A percentile compares a stretch with the other conserved stretches of the same genome.
Conservation (phyloP, 106 monocot genomes). For the Dioscorea zingiberensis region DNA sequence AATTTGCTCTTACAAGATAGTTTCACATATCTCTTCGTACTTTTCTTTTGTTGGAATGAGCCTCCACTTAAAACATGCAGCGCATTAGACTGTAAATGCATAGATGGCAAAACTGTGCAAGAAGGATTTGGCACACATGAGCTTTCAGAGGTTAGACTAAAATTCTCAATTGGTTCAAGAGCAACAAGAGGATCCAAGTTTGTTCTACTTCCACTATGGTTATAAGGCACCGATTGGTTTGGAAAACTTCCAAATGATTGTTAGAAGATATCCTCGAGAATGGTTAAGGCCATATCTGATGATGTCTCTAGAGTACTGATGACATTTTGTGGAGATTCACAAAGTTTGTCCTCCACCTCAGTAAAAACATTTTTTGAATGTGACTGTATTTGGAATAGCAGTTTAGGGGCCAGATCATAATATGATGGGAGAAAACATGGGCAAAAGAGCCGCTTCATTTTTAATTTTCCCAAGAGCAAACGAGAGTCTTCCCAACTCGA, state of each 20-base stretch:
- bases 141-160: slow-evolving; percentile 14
- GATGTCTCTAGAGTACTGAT: slow-evolving; percentile 6
- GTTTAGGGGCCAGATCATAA: not conserved
- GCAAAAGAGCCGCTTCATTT: too few species aligned
- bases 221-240: slow-evolving; percentile 50
- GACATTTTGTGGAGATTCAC: slow-evolving; percentile 6
- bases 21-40: slow-evolving; percentile 88
- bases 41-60: slow-evolving; percentile 87
- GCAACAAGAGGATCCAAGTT: slow-evolving; percentile 15
- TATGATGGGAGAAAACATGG: too few species aligned
- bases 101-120: slow-evolving; percentile 30
- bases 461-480: too few species aligned
- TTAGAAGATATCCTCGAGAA: slow-evolving; percentile 12
- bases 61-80: slow-evolving; percentile 83
- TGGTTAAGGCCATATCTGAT: not conserved
- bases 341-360: not conserved
- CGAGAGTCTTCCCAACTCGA: too few species aligned
- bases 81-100: slow-evolving; percentile 87
- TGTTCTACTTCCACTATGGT: slow-evolving; percentile 14
- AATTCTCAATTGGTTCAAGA: slow-evolving; percentile 14
- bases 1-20: slow-evolving; percentile 64
- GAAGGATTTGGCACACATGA: slow-evolving; percentile 15
- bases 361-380: not conserved
- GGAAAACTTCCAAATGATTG: slow-evolving; percentile 21
- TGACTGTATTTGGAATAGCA: slow-evolving; percentile 14